These are phyloP conservation scores for Penicillium dipodomyicola DNA, from an alignment of 495 filamentous ascomycete genomes.

Conservation along the genomic window DNA sequence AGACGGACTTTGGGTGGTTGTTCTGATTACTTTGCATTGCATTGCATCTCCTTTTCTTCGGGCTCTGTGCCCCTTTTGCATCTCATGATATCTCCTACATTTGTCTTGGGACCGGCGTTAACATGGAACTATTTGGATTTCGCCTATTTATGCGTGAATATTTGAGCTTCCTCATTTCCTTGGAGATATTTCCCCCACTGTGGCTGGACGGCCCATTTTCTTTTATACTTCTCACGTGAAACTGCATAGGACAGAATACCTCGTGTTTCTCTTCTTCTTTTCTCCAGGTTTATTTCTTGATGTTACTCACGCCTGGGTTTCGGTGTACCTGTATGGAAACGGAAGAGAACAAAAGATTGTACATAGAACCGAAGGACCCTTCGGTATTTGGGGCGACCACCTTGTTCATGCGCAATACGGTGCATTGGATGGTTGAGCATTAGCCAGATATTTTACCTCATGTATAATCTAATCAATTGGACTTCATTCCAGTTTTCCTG, in stretches of 20 bases:
- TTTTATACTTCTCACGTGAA: background rate
- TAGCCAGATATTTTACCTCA: background rate
- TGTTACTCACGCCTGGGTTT: background rate
- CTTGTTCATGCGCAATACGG: background rate
- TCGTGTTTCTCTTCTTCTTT: background rate
- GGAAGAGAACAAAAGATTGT: background rate
- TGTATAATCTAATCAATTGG: background rate
- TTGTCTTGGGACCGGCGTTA: slow-evolving; percentile 1
- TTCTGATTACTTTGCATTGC: background rate
- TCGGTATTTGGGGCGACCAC: background rate
- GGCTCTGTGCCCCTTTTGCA: background rate
- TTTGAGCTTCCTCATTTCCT: background rate
- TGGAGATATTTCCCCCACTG: background rate
- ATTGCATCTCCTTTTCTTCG: background rate
- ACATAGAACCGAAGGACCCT: background rate
- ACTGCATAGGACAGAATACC: background rate
- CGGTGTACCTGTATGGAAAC: slow-evolving; percentile 4
- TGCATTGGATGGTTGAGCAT: background rate
- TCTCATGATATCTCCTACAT: slow-evolving; percentile 5
- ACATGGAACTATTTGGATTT: background rate
- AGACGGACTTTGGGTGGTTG: background rate
- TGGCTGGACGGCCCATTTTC: background rate
- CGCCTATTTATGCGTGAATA: background rate
- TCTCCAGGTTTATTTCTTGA: background rate
- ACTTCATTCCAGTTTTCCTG: background rate